These are phyloP conservation scores for Maudiozyma saulgeensis DNA, from an alignment of 805 yeast species.

Conservation along the genomic window DNA sequence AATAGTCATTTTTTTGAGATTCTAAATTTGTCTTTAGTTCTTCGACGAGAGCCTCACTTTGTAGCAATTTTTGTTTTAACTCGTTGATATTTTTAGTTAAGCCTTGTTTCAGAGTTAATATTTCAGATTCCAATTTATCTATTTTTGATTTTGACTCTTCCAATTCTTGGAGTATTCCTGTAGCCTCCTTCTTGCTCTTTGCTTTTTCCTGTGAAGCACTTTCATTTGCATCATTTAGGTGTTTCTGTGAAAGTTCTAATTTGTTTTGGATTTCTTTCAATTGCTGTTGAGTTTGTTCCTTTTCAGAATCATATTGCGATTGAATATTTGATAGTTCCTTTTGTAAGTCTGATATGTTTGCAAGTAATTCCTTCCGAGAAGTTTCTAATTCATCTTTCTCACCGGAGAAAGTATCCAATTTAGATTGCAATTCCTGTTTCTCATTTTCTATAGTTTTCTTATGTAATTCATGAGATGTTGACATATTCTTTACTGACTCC, in stretches of 20 bases:
- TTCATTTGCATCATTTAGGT: background rate
- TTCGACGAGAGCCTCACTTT: background rate
- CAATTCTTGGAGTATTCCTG: background rate
- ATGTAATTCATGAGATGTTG: background rate
- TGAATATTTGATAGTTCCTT: no score
- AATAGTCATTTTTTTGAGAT: background rate
- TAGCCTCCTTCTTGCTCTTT: background rate
- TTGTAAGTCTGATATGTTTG: no score
- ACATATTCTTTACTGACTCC: background rate
- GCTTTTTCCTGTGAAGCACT: background rate
- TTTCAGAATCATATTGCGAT: no score
- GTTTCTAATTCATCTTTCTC: constrained; percentile 4
- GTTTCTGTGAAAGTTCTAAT: no score
- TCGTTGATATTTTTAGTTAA: background rate
- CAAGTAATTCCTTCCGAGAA: background rate
- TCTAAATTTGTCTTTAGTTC: background rate
- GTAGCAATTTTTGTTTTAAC: background rate
- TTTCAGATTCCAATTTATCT: background rate
- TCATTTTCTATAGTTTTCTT: background rate
- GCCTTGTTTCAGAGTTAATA: background rate
- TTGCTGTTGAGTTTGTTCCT: no score
- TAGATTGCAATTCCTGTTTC: background rate
- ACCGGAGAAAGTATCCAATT: background rate
- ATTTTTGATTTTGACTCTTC: background rate
- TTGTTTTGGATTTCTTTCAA: no score